These are phyloP conservation scores for Phytophthora cajani DNA, from an alignment of 352 stramenopile species.

Conservation along the genomic window DNA sequence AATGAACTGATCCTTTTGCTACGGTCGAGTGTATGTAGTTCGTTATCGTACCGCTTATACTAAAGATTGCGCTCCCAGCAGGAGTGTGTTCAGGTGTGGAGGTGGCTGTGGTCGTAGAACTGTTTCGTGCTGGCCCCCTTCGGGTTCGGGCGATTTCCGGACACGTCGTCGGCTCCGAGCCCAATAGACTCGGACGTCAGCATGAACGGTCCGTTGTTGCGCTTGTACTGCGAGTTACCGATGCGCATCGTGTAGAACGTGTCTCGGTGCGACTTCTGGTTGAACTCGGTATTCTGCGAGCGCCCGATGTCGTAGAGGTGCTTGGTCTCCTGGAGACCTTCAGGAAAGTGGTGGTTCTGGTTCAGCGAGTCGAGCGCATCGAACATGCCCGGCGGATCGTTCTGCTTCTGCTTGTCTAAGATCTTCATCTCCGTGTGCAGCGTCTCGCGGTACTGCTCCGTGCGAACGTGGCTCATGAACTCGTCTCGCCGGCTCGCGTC, in stretches of 20 bases:
- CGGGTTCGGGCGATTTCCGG: conserved; percentile 61
- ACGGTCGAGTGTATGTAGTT: conserved; percentile 5
- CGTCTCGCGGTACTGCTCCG: conserved; percentile 90
- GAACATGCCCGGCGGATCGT: conserved; percentile 41
- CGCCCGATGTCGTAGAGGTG: conserved; percentile 84
- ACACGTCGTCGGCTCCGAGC: conserved; percentile 68
- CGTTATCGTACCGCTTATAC: conserved; percentile 7
- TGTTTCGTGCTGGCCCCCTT: conserved; percentile 84
- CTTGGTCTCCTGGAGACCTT: conserved; percentile 78
- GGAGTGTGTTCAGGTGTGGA: conserved; percentile 37
- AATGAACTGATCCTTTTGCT: conserved; percentile 25
- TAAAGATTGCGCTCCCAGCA: neutral
- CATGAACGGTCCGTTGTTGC: conserved; percentile 85
- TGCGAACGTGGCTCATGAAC: conserved; percentile 91
- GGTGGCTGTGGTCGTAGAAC: conserved; percentile 85
- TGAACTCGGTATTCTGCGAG: conserved; percentile 83
- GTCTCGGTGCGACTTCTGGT: conserved; percentile 84
- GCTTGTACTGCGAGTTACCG: conserved; percentile 78
- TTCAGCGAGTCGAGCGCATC: conserved; percentile 55
- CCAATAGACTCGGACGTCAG: conserved; percentile 76
- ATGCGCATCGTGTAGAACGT: conserved; percentile 86
- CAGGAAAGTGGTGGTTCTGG: conserved; percentile 63
- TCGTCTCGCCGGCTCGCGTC: conserved; percentile 91
- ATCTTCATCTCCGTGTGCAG: conserved; percentile 87
- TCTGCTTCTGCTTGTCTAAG: conserved; percentile 74